These are phyloP conservation scores for Geosiphon pyriformis DNA, from an alignment of 192 early-diverging fungal genomes.

Conservation along the genomic window DNA sequence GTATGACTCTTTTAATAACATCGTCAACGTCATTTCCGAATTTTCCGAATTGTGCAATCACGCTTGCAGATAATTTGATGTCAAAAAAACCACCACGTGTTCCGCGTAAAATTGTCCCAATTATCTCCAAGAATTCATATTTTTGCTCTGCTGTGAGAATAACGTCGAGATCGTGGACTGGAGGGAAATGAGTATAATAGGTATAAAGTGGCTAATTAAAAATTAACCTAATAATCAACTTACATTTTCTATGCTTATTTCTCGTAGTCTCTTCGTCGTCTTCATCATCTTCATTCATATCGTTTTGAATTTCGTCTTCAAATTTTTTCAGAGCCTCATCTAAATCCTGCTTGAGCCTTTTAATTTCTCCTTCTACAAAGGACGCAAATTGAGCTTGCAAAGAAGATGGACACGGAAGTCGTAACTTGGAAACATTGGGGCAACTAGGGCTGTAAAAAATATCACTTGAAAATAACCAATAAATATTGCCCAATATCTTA, in stretches of 20 bases:
- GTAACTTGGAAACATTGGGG: constrained; percentile 24
- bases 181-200: neutral
- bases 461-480: constrained; percentile 47
- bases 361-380: constrained; percentile 37
- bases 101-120: constrained; percentile 37
- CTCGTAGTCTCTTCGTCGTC: neutral
- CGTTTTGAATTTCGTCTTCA: constrained; percentile 21
- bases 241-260: too few species aligned
- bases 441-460: constrained; percentile 33
- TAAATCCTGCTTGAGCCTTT: constrained; percentile 27
- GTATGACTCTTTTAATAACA: constrained; percentile 38
- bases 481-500: constrained; percentile 39
- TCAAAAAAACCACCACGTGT: constrained; percentile 41
- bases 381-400: constrained; percentile 31
- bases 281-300: neutral
- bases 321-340: constrained; percentile 17
- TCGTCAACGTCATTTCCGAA: constrained; percentile 41
- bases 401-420: constrained; percentile 30
- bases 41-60: constrained; percentile 36
- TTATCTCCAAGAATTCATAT: constrained; percentile 34
- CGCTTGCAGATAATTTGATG: constrained; percentile 23
- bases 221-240: too few species aligned
- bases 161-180: neutral
- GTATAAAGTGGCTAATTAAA: neutral
- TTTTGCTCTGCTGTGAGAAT: constrained; percentile 14